Evolutionary conservation across 805 yeast genomes (phyloP), one percentile per base, ranked within the genome.

Genomic region (Cyberlindnera bimundalis): DNA sequence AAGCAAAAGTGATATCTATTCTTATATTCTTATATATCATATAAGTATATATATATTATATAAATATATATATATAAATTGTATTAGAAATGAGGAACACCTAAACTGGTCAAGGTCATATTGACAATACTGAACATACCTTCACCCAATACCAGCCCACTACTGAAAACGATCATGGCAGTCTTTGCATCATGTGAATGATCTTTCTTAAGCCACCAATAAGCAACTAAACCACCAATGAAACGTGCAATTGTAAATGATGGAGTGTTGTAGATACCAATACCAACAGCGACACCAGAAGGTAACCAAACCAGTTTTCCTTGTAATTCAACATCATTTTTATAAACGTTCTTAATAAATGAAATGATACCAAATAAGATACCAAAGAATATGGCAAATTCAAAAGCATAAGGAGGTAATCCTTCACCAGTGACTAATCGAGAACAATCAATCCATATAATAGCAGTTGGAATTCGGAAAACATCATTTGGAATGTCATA

Each of bases 391-490:
- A 83, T 55, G 0, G 87, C 73, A 51, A 78, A 75, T 38, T 70
- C 75, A 42, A 71, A 64, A 1, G 89, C 96, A 43, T 74, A 74
- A 0, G 88, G 84, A 0, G 99, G 99, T 18, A 93, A 67, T 0
- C 96, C 96, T 41, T 82, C 74, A 1, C 98, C 99, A 1, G 91
- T 85, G 24, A 91, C 96, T 28, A 91, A 69, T 42, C 99, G 68
- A 1, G 97, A 88, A 59, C 98, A 90, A 60, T 91, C 98, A 32
- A 91, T 82, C 99, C 99, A 91, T 17, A 91, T 88, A 4, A 88
- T 78, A 0, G 98, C 96, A 0, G 99, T 93, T 4, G 99, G 99
- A 26, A 93, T 78, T 43, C 97, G 71, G 60, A 87, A 91, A 38
- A 79, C 70, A 15, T 74, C 66, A 43, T 86, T 86, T 0, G 99